Conservation (phyloP, 2,329 filamentous ascomycete genomes). For the Exophiala spinifera region DNA sequence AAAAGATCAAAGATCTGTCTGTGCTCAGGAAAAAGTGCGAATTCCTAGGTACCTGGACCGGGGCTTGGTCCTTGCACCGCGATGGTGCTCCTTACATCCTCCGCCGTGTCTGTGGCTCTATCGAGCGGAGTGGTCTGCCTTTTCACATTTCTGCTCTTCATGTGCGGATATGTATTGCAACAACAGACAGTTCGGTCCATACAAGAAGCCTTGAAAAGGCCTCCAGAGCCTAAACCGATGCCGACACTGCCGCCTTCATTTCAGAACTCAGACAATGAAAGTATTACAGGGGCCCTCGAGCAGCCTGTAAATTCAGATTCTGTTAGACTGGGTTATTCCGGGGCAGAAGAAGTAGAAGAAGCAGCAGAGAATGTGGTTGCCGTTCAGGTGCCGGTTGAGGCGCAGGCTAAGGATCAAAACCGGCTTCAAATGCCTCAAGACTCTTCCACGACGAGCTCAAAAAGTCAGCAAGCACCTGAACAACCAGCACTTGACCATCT, state of each 20-base stretch:
- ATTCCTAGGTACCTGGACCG: not conserved
- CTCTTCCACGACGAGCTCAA: not conserved
- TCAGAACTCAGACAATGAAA: slow-evolving; percentile 19
- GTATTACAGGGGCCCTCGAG: slow-evolving; percentile 5
- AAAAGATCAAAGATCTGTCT: too few relatives aligned
- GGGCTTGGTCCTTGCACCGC: slow-evolving; percentile 12
- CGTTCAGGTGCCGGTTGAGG: slow-evolving; percentile 6
- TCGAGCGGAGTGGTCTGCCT: slow-evolving; percentile 58
- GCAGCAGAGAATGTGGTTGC: not conserved
- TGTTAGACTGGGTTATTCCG: not conserved
- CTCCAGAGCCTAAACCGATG: slow-evolving; percentile 37
- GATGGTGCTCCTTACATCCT: slow-evolving; percentile 48
- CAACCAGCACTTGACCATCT: slow-evolving; percentile 6
- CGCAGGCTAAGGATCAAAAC: not conserved
- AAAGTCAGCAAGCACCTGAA: not conserved
- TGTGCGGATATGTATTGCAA: slow-evolving; percentile 83
- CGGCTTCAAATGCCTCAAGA: not conserved
- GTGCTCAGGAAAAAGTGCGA: not conserved
- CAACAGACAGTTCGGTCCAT: slow-evolving; percentile 79
- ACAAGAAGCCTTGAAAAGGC: slow-evolving; percentile 65
- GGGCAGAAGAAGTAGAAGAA: not conserved
- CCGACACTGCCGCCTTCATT: slow-evolving; percentile 28
- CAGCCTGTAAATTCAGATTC: slow-evolving; percentile 7
- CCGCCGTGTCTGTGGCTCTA: slow-evolving; percentile 43
- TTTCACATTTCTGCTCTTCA: slow-evolving; percentile 78